A percentile compares a stretch with the other conserved stretches of the same genome.
phyloP scores from a whole-genome alignment of 202 grass and related monocot species.

The Saccharum hybrid region DNA sequence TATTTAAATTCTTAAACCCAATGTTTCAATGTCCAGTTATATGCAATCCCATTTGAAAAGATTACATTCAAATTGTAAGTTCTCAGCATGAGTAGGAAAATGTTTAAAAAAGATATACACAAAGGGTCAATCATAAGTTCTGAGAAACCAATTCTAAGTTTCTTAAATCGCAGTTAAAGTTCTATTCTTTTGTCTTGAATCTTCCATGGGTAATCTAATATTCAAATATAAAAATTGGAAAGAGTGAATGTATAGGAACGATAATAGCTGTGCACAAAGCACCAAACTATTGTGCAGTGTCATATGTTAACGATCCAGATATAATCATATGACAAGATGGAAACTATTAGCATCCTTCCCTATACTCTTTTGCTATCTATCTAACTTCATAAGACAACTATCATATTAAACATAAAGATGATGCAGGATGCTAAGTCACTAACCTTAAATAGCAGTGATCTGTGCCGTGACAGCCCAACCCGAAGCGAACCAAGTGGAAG shows the following conservation, averaged over 20 bases:
- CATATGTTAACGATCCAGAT: conserved; percentile 16
- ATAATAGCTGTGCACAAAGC: background rate
- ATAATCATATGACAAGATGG: background rate
- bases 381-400: conserved; percentile 6
- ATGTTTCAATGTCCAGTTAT: background rate
- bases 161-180: background rate
- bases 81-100: background rate
- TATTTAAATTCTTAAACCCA: background rate
- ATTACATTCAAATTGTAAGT: background rate
- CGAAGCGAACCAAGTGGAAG: conserved; percentile 81
- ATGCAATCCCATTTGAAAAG: background rate
- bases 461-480: conserved; percentile 80
- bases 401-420: background rate
- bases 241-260: background rate
- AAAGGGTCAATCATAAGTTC: background rate
- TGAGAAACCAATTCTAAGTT: background rate
- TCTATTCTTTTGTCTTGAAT: background rate
- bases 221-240: background rate
- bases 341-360: conserved; percentile 1
- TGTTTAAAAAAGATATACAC: background rate
- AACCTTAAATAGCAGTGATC: conserved; percentile 98
- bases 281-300: background rate
- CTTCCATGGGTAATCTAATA: background rate
- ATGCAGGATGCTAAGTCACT: background rate
- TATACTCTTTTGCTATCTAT: background rate